Evolutionary conservation across 2,329 filamentous ascomycete genomes (phyloP), one percentile per base, ranked within the genome.

Genomic region (Trichoderma brevicompactum): DNA sequence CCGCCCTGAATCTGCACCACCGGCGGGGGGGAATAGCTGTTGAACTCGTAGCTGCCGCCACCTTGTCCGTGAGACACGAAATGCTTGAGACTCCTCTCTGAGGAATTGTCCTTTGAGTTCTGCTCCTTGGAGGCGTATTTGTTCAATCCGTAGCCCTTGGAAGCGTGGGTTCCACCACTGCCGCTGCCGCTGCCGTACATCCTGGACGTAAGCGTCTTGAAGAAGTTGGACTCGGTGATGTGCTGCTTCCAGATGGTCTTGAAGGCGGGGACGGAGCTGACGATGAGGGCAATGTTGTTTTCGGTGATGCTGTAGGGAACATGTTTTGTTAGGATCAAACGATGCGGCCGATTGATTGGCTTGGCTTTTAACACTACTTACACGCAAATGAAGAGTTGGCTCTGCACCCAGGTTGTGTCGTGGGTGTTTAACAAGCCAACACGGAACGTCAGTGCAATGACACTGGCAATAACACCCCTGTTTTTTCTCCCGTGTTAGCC

Each of bases 241-340:
- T 54, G 50, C 48, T 63, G 44, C n/a, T 53, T 53, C 49, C 48
- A 53, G 12, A 54, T 36, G 40, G 28, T 34, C 40, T 63, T 63
- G 61, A 66, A 66, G 12, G 68, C 67, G 32, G 67, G 68, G 36
- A 68, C 66, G n/a, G 49, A 69, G 13, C 67, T 62, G 17, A 68
- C 67, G 28, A 70, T 66, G 41, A 70, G 43, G 55, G 69, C 69
- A 13, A 69, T 54, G 34, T 66, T 69, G 40, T 43, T 65, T 40
- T 70, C 69, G 38, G 67, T 43, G 12, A 69, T 46, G 17, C 69
- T 70, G 55, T 38, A 2, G 13, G 13, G 13, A 17, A 17, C 4
- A 6, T 15, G 8, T 10, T 10, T 34, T 19, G 46, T 61, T 52
- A 61, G 58, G 58, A 36, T 41, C 28, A 49, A 63, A 19, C 6